Evolutionary conservation across 257 asterid species (phyloP).

Genomic region (Voacanga thouarsii): DNA sequence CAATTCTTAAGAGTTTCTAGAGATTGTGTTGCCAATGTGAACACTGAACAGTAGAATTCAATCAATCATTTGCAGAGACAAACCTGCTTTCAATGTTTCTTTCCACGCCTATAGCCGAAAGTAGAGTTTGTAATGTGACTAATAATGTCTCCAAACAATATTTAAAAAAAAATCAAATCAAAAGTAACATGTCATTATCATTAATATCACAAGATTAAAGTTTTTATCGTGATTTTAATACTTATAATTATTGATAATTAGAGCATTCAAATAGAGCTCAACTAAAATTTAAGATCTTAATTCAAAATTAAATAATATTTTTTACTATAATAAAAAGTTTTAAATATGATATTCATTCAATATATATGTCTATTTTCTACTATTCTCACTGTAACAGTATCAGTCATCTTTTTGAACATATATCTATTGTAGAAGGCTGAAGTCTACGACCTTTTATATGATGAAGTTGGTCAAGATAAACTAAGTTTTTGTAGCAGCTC

Average conservation of each 20-base stretch:
- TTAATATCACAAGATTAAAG: slow-evolving; percentile 7
- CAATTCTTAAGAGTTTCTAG: background rate
- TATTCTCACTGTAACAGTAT: too few relatives aligned
- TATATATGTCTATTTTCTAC: too few relatives aligned
- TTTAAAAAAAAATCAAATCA: background rate
- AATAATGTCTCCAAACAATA: slow-evolving; percentile 5
- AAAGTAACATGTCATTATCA: background rate
- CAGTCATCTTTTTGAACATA: too few relatives aligned
- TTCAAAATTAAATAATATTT: too few relatives aligned
- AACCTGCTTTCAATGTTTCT: background rate
- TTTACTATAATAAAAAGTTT: too few relatives aligned
- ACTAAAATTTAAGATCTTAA: too few relatives aligned
- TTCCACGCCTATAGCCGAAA: slow-evolving; percentile 15
- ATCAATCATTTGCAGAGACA: slow-evolving; percentile 7
- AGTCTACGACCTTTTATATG: too few relatives aligned
- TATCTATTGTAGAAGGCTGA: too few relatives aligned
- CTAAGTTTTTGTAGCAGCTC: background rate
- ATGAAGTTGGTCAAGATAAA: background rate
- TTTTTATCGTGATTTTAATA: background rate
- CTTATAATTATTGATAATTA: background rate
- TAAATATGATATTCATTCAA: too few relatives aligned
- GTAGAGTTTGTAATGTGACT: background rate
- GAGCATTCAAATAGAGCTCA: background rate
- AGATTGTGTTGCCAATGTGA: background rate
- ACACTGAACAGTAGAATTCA: background rate